Evolutionary conservation across 1,139 yeast species (phyloP).

Genomic region (Taiozyma sp.): DNA sequence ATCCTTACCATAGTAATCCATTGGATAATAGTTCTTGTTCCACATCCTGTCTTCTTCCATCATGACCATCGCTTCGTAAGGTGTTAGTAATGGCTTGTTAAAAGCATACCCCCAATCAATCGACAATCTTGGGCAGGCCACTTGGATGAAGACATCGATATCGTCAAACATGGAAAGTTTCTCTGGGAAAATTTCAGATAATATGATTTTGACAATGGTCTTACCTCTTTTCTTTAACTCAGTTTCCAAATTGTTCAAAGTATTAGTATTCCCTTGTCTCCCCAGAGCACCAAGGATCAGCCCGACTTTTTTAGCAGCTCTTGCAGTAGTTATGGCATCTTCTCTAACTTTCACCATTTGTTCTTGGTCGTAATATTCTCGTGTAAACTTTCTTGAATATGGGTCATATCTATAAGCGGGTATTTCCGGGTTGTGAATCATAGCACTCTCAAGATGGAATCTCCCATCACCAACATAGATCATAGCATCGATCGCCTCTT

Average conservation of each 20-base stretch:
- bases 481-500: slow-evolving; percentile 66
- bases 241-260: slow-evolving; percentile 61
- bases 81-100: slow-evolving; percentile 85
- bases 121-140: slow-evolving; percentile 94
- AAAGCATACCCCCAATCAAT: slow-evolving; percentile 99
- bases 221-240: slow-evolving; percentile 51
- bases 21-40: slow-evolving; percentile 69
- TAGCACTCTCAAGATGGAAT: slow-evolving; percentile 91
- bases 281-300: slow-evolving; percentile 93
- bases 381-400: slow-evolving; percentile 83
- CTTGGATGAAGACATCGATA: slow-evolving; percentile 93
- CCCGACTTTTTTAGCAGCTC: slow-evolving; percentile 65
- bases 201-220: slow-evolving; percentile 72
- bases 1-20: slow-evolving; percentile 89
- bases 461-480: slow-evolving; percentile 95
- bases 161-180: slow-evolving; percentile 93
- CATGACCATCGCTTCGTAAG: slow-evolving; percentile 95
- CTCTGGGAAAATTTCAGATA: slow-evolving; percentile 92
- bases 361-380: slow-evolving; percentile 82
- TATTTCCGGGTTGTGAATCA: slow-evolving; percentile 93
- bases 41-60: slow-evolving; percentile 70
- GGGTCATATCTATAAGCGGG: slow-evolving; percentile 96
- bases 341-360: slow-evolving; percentile 73
- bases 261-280: slow-evolving; percentile 86
- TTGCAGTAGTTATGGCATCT: slow-evolving; percentile 65